These are phyloP conservation scores for Saccharomycopsis microspora DNA, from an alignment of 805 yeast species.

Conservation along the genomic window DNA sequence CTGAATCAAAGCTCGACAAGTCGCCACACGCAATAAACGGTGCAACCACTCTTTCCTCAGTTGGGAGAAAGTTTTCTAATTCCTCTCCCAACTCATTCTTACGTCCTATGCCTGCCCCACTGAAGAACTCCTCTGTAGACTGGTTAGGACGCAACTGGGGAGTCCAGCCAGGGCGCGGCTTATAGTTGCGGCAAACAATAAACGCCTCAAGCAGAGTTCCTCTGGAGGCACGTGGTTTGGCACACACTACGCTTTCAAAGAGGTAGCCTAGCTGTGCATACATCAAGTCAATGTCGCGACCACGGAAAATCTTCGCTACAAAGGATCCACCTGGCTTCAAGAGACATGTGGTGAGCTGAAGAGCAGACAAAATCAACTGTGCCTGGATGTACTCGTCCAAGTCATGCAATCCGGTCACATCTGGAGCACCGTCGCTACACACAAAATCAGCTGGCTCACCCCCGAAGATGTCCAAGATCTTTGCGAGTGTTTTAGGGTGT, in stretches of 20 bases:
- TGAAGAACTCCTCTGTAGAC: conserved; percentile 78
- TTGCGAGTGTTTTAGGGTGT: conserved; percentile 77
- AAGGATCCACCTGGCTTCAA: conserved; percentile 84
- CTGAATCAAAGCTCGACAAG: conserved; percentile 78
- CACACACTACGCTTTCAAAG: conserved; percentile 83
- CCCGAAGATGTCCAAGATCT: conserved; percentile 70
- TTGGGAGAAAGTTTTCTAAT: conserved; percentile 32
- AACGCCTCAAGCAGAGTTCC: conserved; percentile 93
- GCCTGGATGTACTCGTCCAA: conserved; percentile 96
- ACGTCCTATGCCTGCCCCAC: conserved; percentile 39
- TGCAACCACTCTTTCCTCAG: conserved; percentile 67
- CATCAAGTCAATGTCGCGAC: conserved; percentile 86
- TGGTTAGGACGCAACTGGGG: conserved; percentile 47
- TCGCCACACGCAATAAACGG: conserved; percentile 97
- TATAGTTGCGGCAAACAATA: conserved; percentile 82
- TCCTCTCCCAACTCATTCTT: conserved; percentile 27
- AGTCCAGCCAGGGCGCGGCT: conserved; percentile 74
- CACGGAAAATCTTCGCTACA: conserved; percentile 94
- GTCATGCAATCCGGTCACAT: conserved; percentile 95
- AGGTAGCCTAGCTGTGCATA: conserved; percentile 85
- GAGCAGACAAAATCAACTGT: conserved; percentile 81
- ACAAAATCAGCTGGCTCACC: conserved; percentile 93
- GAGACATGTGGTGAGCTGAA: conserved; percentile 83
- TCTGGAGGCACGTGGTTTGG: conserved; percentile 91
- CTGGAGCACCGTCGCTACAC: conserved; percentile 97